Evolutionary conservation across 768 basidiomycete species (phyloP).

Genomic region (Austroboletus festivus): DNA sequence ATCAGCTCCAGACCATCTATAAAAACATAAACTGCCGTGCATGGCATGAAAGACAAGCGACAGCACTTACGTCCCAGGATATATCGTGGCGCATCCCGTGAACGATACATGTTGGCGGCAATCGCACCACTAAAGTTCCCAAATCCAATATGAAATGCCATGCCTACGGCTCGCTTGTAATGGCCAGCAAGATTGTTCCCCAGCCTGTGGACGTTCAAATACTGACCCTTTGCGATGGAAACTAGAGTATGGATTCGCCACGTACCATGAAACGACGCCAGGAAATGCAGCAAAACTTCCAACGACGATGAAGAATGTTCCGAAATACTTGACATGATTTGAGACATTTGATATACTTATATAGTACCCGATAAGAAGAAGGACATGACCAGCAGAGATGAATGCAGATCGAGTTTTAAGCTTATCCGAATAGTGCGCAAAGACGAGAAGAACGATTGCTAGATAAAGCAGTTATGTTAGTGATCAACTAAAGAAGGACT

Average conservation of each 20-base stretch:
- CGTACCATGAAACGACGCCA: conserved; percentile 58
- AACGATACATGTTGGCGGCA: conserved; percentile 59
- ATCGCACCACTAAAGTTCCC: conserved; percentile 67
- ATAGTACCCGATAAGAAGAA: conserved; percentile 55
- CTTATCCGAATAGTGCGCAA: conserved; percentile 59
- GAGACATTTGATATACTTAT: conserved; percentile 59
- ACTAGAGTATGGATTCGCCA: conserved; percentile 10
- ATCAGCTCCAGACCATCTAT: conserved; percentile 62
- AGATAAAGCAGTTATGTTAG: neutral
- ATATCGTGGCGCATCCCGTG: conserved; percentile 57
- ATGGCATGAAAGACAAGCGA: neutral
- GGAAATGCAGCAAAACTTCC: conserved; percentile 58
- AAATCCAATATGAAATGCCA: conserved; percentile 51
- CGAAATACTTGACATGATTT: conserved; percentile 64
- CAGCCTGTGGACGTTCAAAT: conserved; percentile 49
- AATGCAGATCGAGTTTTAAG: conserved; percentile 54
- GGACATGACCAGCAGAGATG: conserved; percentile 47
- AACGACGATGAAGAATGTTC: conserved; percentile 63
- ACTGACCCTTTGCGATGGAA: neutral
- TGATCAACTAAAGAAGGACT: neutral
- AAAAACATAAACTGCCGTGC: too few species aligned
- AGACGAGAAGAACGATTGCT: conserved; percentile 51
- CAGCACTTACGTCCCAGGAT: conserved; percentile 56
- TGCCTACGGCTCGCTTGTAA: conserved; percentile 65
- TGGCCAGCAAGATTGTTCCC: conserved; percentile 55